Base-by-base conservation (phyloP, 129 eudicot species). In the Flaveria sonorensis region DNA sequence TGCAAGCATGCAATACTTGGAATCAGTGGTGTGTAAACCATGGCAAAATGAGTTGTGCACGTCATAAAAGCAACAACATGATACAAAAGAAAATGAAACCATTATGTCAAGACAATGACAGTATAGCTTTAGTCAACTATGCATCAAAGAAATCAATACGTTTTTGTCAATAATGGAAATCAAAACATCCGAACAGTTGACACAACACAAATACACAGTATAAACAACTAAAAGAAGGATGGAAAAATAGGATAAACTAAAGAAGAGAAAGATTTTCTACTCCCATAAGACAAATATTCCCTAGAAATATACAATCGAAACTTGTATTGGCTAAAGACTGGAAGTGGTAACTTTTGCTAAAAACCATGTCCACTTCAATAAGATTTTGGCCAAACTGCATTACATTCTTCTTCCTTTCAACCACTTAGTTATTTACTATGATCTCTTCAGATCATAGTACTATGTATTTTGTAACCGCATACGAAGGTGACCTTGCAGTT, bases 1-100 rank as follows among this genome's bases (percentile, higher is more conserved):
- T 92, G 89, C 81, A 83, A 75, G 56, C 36, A 83, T 7, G 56
- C 71, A 36, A 56, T 14, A 65, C 51, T 5, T 40, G 26, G 57
- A 42, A 78, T 85, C 15, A 67, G 42, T 45, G 19, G 6, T 45
- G 10, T 45, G 28, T 56, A 47, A 67, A 20, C 19, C n/a, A 9
- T 39, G 28, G 15, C 71, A 62, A 32, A 16, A 68, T 10, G 5
- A 48, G 26, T 69, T 61, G n/a, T 53, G 65, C 14, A 76, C 2
- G 32, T 18, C 46, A 45, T 8, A 1, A 30, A n/a, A 23, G 59
- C 19, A 64, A 39, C 48, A 30, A 24, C 12, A 30, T 30, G 36
- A 43, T 43, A 10, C 20, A 28, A 43, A 36, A 1, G 18, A 60
- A 28, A 21, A 67, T 39, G 50, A 78, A 79, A 47, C 43, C 65